phyloP scores from a whole-genome alignment of 352 stramenopile species.

The Phytophthora pistaciae region DNA sequence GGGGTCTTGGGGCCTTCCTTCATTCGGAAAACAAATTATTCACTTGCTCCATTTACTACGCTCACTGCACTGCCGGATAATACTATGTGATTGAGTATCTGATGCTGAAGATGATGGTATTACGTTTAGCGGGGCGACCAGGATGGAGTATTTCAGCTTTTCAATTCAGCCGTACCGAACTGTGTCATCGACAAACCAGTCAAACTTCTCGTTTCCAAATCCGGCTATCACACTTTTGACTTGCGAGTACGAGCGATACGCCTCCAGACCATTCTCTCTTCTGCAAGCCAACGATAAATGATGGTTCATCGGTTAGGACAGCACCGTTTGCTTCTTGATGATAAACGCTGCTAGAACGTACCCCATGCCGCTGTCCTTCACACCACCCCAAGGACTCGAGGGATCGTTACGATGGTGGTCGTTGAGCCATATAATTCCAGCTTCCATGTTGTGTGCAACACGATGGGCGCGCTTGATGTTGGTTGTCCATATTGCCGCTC shows the following conservation, averaged over 20 bases:
- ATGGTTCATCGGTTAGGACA: not conserved
- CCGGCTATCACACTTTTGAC: constrained; percentile 78
- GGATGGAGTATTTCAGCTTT: not conserved
- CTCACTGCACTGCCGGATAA: no score
- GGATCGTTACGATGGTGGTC: constrained; percentile 74
- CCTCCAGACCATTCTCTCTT: constrained; percentile 86
- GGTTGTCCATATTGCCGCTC: constrained; percentile 86
- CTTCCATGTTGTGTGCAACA: constrained; percentile 85
- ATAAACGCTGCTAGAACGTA: constrained; percentile 11
- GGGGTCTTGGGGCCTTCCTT: no score
- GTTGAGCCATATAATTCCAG: constrained; percentile 93
- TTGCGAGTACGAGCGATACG: constrained; percentile 79
- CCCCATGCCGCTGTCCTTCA: constrained; percentile 78
- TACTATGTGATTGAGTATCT: no score
- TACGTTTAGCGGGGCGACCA: no score
- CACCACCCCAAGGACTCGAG: constrained; percentile 74
- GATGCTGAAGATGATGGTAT: no score
- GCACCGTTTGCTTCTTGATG: not conserved
- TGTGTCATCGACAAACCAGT: constrained; percentile 77
- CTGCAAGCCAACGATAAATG: constrained; percentile 36
- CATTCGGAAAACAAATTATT: no score
- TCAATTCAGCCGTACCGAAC: constrained; percentile 62
- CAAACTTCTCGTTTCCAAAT: constrained; percentile 69
- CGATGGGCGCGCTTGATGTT: constrained; percentile 83
- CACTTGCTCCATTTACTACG: no score